A percentile compares a stretch with the other conserved stretches of the same genome.
These are phyloP conservation scores for Globisporangium okanoganense DNA, from an alignment of 352 stramenopile genomes.

Conservation along the genomic window DNA sequence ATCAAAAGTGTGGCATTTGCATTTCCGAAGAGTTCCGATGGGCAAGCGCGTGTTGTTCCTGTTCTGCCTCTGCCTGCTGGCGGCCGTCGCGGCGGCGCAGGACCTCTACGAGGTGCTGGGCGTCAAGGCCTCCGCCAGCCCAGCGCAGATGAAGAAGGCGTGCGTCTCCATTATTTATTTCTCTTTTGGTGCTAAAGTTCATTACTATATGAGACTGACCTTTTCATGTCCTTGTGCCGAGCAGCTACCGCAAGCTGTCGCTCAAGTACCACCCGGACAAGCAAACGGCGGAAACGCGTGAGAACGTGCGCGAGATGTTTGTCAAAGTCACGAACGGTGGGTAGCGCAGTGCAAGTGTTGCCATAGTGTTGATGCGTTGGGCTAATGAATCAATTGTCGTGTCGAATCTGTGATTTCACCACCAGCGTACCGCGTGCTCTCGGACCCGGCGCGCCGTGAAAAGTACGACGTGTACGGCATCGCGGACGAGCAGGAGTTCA, in stretches of 20 bases:
- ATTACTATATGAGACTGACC: not conserved
- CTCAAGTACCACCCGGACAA: constrained; percentile 96
- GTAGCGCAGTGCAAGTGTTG: not conserved
- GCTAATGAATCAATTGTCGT: not conserved
- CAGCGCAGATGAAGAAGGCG: constrained; percentile 70
- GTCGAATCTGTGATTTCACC: not conserved
- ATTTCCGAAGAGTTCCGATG: not conserved
- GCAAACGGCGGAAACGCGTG: constrained; percentile 65
- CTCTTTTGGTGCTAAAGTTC: too few species aligned
- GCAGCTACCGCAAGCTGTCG: constrained; percentile 88
- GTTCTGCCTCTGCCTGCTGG: constrained; percentile 41
- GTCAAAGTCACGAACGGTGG: constrained; percentile 78
- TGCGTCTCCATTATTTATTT: constrained; percentile 17
- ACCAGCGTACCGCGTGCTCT: constrained; percentile 70
- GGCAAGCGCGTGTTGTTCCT: constrained; percentile 4
- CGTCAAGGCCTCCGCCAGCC: constrained; percentile 42
- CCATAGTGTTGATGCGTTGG: not conserved
- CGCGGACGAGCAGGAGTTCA: constrained; percentile 70
- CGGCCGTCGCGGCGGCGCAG: constrained; percentile 34
- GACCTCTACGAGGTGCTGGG: constrained; percentile 72
- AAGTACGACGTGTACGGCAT: constrained; percentile 83
- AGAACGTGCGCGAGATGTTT: constrained; percentile 63
- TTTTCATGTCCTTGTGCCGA: not conserved
- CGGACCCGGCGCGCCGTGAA: constrained; percentile 62
- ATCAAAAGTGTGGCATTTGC: not conserved